Percentiles rank a stretch among this genome's conserved stretches.
Conservation (phyloP, 345 rosid species). For the Citrus reticulata region DNA sequence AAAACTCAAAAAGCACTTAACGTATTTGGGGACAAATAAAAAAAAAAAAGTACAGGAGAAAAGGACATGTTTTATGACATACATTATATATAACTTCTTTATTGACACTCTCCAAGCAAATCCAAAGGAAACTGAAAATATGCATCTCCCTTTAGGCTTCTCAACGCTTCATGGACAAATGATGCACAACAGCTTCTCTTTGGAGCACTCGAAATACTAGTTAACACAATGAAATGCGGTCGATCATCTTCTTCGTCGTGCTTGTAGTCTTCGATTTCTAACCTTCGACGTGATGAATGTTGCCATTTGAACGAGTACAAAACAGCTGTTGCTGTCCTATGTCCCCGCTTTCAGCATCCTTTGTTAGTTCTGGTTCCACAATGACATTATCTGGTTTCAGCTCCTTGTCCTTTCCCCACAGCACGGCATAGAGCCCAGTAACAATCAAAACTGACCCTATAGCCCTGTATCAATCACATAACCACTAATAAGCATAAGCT, state of each 20-base stretch:
- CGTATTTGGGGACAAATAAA: too few species aligned
- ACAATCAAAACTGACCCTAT: slow-evolving; percentile 72
- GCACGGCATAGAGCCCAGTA: slow-evolving; percentile 66
- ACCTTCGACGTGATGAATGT: background rate
- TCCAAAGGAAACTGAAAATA: background rate
- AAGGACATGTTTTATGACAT: too few species aligned
- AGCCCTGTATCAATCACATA: slow-evolving; percentile 30
- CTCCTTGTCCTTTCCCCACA: slow-evolving; percentile 91
- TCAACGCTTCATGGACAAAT: background rate
- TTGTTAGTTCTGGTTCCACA: slow-evolving; percentile 4
- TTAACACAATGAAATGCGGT: background rate
- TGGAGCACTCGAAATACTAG: too few species aligned
- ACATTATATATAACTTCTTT: too few species aligned
- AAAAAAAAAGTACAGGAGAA: too few species aligned
- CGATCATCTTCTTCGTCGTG: background rate
- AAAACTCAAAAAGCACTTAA: too few species aligned
- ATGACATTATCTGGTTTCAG: background rate
- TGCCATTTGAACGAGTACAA: slow-evolving; percentile 4
- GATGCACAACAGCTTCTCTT: background rate
- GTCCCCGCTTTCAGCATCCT: slow-evolving; percentile 18
- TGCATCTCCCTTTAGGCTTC: background rate
- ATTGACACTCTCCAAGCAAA: background rate
- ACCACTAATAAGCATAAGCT: background rate
- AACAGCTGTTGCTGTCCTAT: slow-evolving; percentile 33
- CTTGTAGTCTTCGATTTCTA: background rate